Conservation (phyloP, 371 early-diverging fungal species). For the Haplosporangium sp. region DNA sequence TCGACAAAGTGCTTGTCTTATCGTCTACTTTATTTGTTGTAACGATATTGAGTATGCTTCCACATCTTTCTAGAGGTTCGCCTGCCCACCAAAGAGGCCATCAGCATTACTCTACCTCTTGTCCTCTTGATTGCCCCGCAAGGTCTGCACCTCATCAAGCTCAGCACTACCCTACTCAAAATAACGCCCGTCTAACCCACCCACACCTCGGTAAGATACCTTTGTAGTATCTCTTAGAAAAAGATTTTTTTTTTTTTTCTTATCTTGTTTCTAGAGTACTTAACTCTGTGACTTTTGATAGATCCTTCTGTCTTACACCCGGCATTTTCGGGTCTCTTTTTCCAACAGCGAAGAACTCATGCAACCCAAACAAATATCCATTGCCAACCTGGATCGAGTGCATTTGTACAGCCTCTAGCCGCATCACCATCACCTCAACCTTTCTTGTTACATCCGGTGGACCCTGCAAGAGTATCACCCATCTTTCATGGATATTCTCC, state of each 20-base stretch:
- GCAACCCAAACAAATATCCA: background rate
- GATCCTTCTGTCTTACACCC: constrained; percentile 44
- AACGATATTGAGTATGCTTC: constrained; percentile 23
- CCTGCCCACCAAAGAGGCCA: constrained; percentile 28
- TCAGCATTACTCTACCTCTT: constrained; percentile 34
- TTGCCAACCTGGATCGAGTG: background rate
- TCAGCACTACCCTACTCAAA: constrained; percentile 13
- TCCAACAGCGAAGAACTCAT: constrained; percentile 40
- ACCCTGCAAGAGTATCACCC: constrained; percentile 44
- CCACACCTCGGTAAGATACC: constrained; percentile 25
- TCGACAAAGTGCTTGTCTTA: constrained; percentile 22
- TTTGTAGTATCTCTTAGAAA: background rate
- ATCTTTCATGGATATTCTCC: constrained; percentile 45
- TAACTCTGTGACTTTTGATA: constrained; percentile 1
- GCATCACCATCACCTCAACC: background rate
- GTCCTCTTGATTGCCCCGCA: constrained; percentile 47
- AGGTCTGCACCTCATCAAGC: constrained; percentile 22
- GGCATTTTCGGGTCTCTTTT: constrained; percentile 49
- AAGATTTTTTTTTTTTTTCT: too few species aligned
- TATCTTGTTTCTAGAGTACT: background rate
- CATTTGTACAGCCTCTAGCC: background rate
- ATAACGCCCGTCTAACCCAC: background rate
- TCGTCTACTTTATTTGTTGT: too few species aligned
- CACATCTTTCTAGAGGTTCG: constrained; percentile 31
- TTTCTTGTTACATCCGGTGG: constrained; percentile 10